A percentile compares a stretch with the other conserved stretches of the same genome.
Evolutionary conservation across 768 basidiomycete species (phyloP).

Genomic region (Mycena maculata): DNA sequence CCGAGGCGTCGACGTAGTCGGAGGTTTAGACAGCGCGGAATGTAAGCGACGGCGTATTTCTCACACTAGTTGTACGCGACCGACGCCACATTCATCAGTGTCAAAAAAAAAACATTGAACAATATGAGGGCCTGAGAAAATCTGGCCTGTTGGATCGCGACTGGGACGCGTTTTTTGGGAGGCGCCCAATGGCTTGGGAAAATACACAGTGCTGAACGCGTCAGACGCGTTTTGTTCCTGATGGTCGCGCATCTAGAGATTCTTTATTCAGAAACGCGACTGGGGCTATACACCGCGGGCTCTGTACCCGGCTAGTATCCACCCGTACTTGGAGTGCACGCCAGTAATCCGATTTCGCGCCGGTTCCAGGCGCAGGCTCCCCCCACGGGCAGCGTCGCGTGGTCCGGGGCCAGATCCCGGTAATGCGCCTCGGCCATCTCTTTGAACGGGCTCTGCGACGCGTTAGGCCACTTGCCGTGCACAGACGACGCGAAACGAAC

Average conservation of each 20-base stretch:
- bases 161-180: neutral
- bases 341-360: slow-evolving; percentile 4
- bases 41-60: neutral
- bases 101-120: neutral
- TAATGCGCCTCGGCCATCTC: slow-evolving; percentile 16
- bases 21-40: neutral
- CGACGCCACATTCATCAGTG: slow-evolving; percentile 18
- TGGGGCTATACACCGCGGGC: neutral
- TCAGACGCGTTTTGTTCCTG: no score
- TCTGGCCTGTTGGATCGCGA: neutral
- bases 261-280: no score
- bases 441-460: slow-evolving; percentile 8
- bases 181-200: neutral
- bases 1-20: slow-evolving; percentile 9
- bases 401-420: neutral
- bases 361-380: slow-evolving; percentile 16
- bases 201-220: no score
- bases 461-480: neutral
- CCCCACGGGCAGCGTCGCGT: slow-evolving; percentile 11
- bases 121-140: slow-evolving; percentile 3
- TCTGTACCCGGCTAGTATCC: slow-evolving; percentile 13
- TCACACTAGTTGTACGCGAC: slow-evolving; percentile 3
- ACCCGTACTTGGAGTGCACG: slow-evolving; percentile 16
- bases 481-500: neutral
- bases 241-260: no score